Base-by-base conservation (phyloP, 805 yeast species). In the Limtongia smithiae region DNA sequence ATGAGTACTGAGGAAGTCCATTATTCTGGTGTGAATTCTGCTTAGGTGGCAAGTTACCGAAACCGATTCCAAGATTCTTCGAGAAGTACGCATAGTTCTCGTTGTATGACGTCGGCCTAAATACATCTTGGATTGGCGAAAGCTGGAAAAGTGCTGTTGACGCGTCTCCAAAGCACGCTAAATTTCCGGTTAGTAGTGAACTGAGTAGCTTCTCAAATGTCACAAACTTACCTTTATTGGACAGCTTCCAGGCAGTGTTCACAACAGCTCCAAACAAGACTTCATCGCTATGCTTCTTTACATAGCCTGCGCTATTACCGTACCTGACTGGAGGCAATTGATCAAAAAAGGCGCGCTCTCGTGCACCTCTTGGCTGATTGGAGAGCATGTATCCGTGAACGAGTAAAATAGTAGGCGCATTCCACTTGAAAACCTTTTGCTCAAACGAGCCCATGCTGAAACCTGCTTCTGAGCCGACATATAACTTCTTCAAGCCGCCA, bases 401-500 rank as follows among this genome's bases (percentile, higher is more conserved):
- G 0, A 90, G 51, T 7, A 90, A 57, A 1, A 91, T 64, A 0
- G 95, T 79, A 0, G 96, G 95, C 0, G 95, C 93, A 58, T 79
- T 81, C 96, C 97, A 91, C 60, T 89, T 87, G 71, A 87, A 80
- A 0, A 83, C 84, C 55, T 82, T 86, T 48, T 83, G 77, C 66
- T 90, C 96, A 50, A 91, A 76, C 0, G 96, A 83, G 27, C 95
- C 70, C 76, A 90, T 86, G 0, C 96, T 86, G 64, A 85, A 91
- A 1, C 97, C 97, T 42, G 81, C 72, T 41, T 79, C 83, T 8
- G 87, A 70, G 0, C 94, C 96, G 7, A 75, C 71, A 60, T 82
- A 90, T 9, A 90, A 73, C 58, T 79, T 80, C 37, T 79, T 71
- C 45, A 85, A 50, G 30, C 64, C 53, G 8, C 62, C 60, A 12